Evolutionary conservation across 2,329 filamentous ascomycete species (phyloP).

Genomic region (Camillea tinctor): DNA sequence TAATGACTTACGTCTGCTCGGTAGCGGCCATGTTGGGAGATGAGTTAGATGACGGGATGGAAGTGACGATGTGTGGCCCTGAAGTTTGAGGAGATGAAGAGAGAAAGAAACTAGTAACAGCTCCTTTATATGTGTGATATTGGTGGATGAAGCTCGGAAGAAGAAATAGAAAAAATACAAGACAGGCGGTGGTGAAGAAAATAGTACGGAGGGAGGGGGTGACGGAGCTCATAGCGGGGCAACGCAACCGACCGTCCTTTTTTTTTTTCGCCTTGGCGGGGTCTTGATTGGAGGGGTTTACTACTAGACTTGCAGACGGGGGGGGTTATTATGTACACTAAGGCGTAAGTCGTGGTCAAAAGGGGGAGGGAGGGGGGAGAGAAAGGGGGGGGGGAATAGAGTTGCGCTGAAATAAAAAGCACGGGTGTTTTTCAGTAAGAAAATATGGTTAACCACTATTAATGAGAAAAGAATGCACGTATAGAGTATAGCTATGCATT

Average conservation of each 20-base stretch:
- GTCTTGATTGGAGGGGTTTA: constrained; percentile 19
- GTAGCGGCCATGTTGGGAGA: constrained; percentile 29
- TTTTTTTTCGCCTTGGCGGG: no score
- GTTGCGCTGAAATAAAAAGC: no score
- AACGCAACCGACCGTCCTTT: constrained; percentile 7
- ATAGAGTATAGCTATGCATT: no score
- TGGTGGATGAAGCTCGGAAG: constrained; percentile 29
- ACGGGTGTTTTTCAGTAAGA: no score
- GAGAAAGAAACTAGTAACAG: constrained; percentile 17
- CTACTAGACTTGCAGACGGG: constrained; percentile 15
- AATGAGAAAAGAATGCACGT: no score
- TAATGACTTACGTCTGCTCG: constrained; percentile 33
- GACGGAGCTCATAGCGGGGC: constrained; percentile 28
- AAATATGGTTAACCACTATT: no score
- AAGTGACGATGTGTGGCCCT: constrained; percentile 4
- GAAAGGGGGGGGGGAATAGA: no score
- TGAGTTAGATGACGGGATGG: constrained; percentile 12
- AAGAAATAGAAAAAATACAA: constrained; percentile 31
- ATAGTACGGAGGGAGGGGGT: constrained; percentile 34
- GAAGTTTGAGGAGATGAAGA: constrained; percentile 9
- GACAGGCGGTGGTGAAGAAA: constrained; percentile 31
- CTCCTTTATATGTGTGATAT: constrained; percentile 24
- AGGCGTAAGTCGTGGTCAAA: no score
- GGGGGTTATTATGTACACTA: no score
- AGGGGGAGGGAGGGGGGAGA: no score